phyloP scores from a whole-genome alignment of 192 early-diverging fungal genomes.

The Thamnidium elegans region DNA sequence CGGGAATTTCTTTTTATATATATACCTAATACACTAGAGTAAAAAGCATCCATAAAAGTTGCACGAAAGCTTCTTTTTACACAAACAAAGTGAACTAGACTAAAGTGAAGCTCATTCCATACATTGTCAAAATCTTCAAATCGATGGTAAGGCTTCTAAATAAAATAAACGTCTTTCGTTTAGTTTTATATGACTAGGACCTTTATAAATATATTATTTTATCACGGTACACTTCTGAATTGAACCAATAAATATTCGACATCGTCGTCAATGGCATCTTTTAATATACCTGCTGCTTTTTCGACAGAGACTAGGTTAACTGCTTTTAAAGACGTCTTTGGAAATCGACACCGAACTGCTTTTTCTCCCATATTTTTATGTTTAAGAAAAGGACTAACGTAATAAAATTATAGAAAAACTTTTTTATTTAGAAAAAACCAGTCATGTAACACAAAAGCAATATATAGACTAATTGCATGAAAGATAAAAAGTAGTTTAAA shows the following conservation, averaged over 20 bases:
- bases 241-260: conserved; percentile 8
- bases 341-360: neutral
- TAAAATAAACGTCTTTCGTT: neutral
- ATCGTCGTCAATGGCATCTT: conserved; percentile 1
- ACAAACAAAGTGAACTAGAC: conserved; percentile 5
- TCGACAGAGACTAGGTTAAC: conserved; percentile 1
- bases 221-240: conserved; percentile 5
- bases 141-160: neutral
- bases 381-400: too few relatives aligned
- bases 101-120: conserved; percentile 16
- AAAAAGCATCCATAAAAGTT: neutral
- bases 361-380: too few relatives aligned
- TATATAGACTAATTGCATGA: too few relatives aligned
- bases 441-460: too few relatives aligned
- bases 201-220: neutral
- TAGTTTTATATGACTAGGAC: too few relatives aligned
- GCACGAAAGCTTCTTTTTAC: neutral
- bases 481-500: too few relatives aligned
- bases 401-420: too few relatives aligned
- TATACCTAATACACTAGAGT: neutral
- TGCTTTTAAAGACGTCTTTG: neutral
- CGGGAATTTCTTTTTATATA: neutral
- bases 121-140: conserved; percentile 11
- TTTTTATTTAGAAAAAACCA: too few relatives aligned
- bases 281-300: neutral